phyloP scores from a whole-genome alignment of 805 yeast species.

The Zygoascus flipseniorum region DNA sequence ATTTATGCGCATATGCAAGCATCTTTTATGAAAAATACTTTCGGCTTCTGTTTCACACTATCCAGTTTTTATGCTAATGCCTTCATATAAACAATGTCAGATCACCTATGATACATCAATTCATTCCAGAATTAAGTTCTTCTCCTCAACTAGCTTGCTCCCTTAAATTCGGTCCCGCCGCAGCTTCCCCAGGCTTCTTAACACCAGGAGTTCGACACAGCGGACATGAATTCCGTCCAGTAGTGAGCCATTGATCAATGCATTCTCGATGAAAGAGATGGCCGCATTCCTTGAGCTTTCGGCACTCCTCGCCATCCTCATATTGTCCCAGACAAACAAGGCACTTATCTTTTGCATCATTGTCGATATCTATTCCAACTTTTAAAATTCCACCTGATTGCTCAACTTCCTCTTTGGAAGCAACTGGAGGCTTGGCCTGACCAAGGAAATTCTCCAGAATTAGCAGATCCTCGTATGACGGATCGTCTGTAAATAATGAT shows the following conservation, averaged over 20 bases:
- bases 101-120: too few species aligned
- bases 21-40: too few species aligned
- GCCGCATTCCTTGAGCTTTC: constrained; percentile 37
- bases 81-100: too few species aligned
- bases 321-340: constrained; percentile 47
- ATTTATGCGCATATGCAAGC: too few species aligned
- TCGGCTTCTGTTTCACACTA: too few species aligned
- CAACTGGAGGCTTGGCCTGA: constrained; percentile 37
- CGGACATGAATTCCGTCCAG: constrained; percentile 50
- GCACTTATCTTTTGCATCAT: constrained; percentile 30
- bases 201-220: constrained; percentile 44
- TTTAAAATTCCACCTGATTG: constrained; percentile 31
- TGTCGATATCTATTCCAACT: constrained; percentile 15
- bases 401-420: constrained; percentile 34
- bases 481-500: constrained; percentile 39
- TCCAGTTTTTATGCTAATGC: too few species aligned
- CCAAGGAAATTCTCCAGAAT: constrained; percentile 42
- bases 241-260: constrained; percentile 49
- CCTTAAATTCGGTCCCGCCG: neutral
- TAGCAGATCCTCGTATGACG: constrained; percentile 43
- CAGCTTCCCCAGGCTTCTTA: neutral
- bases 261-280: constrained; percentile 50
- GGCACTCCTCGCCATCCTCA: constrained; percentile 37
- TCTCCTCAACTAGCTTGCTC: too few species aligned
- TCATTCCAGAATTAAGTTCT: too few species aligned